phyloP scores from a whole-genome alignment of 129 eudicot species.

The Daucus carota region DNA sequence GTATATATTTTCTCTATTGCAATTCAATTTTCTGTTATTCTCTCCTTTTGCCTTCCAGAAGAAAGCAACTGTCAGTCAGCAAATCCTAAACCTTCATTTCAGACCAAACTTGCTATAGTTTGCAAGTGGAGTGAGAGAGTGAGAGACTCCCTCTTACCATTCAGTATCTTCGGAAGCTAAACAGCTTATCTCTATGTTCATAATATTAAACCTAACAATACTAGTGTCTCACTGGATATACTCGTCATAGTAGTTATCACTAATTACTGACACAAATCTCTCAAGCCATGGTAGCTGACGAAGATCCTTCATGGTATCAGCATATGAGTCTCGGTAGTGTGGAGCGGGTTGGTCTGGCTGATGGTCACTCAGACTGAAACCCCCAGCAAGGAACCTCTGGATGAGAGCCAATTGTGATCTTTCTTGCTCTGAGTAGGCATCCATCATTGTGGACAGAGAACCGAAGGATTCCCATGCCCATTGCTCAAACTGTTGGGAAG shows the following conservation, averaged over 20 bases:
- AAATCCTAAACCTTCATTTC: neutral
- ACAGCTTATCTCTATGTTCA: constrained; percentile 2
- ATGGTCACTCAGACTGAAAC: constrained; percentile 63
- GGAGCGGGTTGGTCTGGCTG: constrained; percentile 59
- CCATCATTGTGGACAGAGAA: constrained; percentile 58
- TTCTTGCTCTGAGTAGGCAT: constrained; percentile 91
- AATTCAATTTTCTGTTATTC: neutral
- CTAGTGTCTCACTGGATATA: constrained; percentile 36
- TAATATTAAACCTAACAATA: neutral
- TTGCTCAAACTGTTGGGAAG: constrained; percentile 53
- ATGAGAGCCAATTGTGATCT: constrained; percentile 87
- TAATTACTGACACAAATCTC: constrained; percentile 84
- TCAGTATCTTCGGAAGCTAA: constrained; percentile 5
- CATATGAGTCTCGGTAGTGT: constrained; percentile 59
- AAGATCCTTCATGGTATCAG: constrained; percentile 90
- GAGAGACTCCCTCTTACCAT: constrained; percentile 13
- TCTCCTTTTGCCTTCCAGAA: neutral
- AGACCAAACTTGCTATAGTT: neutral
- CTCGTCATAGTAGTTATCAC: constrained; percentile 77
- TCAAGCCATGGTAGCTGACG: constrained; percentile 99
- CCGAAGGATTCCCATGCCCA: constrained; percentile 94
- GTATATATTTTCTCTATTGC: neutral
- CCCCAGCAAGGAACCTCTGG: constrained; percentile 86
- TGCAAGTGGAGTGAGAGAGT: constrained; percentile 2
- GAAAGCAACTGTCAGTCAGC: neutral